Percentiles rank a stretch among this genome's conserved stretches.
phyloP scores from a whole-genome alignment of 768 basidiomycete species.

The Nidula microcarpa region DNA sequence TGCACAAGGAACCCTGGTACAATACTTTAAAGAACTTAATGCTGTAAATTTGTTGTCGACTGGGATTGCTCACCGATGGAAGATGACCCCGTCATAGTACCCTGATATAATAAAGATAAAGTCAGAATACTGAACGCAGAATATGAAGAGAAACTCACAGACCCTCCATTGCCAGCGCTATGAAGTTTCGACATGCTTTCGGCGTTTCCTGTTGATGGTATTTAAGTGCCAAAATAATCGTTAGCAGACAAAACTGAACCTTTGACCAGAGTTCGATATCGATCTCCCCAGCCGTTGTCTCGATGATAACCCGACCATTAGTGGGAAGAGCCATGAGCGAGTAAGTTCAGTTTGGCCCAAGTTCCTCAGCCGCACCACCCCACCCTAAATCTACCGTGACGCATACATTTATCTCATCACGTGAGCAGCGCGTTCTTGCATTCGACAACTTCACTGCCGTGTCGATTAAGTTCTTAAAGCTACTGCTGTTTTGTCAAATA shows the following conservation, averaged over 20 bases:
- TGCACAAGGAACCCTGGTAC: conserved; percentile 93
- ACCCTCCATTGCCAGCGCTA: conserved; percentile 90
- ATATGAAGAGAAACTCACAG: conserved; percentile 26
- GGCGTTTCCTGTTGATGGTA: conserved; percentile 74
- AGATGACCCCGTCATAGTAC: conserved; percentile 94
- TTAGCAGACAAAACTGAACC: conserved; percentile 30
- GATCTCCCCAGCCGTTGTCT: conserved; percentile 85
- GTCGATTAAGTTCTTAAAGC: no score
- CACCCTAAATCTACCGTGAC: no score
- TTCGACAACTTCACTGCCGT: no score
- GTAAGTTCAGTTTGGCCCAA: no score
- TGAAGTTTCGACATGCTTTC: conserved; percentile 88
- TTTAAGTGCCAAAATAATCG: neutral
- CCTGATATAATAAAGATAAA: conserved; percentile 39
- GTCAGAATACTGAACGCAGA: conserved; percentile 6
- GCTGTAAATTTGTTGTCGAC: neutral
- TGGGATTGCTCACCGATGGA: conserved; percentile 64
- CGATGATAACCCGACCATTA: conserved; percentile 79
- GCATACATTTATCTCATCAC: no score
- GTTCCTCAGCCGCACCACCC: conserved; percentile 5
- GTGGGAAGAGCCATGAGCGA: conserved; percentile 76
- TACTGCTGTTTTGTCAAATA: no score
- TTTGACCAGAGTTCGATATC: conserved; percentile 94
- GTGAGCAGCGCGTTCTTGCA: no score
- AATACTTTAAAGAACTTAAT: conserved; percentile 38